phyloP scores from a whole-genome alignment of 1,139 yeast species.

The Debaryomyces udenii region DNA sequence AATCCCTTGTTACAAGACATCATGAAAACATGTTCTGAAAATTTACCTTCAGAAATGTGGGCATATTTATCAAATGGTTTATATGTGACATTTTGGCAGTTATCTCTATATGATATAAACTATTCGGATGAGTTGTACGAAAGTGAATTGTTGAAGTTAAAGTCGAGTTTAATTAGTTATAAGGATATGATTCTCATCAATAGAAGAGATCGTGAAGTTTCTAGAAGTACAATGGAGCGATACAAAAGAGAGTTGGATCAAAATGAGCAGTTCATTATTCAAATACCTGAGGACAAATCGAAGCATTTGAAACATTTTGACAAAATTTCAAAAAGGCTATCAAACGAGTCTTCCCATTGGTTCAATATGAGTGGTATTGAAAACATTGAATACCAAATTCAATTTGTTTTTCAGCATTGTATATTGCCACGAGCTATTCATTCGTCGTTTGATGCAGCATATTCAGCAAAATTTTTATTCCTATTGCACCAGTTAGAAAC shows the following conservation, averaged over 20 bases:
- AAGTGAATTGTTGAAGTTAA: slow-evolving; percentile 45
- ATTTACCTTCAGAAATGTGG: slow-evolving; percentile 28
- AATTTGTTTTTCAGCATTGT: slow-evolving; percentile 61
- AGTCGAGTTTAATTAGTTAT: slow-evolving; percentile 34
- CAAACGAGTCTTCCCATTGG: slow-evolving; percentile 26
- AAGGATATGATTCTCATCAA: slow-evolving; percentile 34
- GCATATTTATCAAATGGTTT: slow-evolving; percentile 44
- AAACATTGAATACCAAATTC: slow-evolving; percentile 25
- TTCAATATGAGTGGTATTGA: slow-evolving; percentile 25
- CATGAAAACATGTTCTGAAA: slow-evolving; percentile 10
- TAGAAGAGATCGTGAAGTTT: slow-evolving; percentile 32
- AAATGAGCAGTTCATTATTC: slow-evolving; percentile 27
- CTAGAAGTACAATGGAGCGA: slow-evolving; percentile 28
- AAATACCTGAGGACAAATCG: slow-evolving; percentile 30
- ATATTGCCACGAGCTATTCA: slow-evolving; percentile 75
- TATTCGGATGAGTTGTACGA: slow-evolving; percentile 57
- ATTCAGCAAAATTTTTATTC: slow-evolving; percentile 62
- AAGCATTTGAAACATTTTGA: slow-evolving; percentile 35
- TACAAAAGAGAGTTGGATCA: slow-evolving; percentile 31
- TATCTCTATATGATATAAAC: slow-evolving; percentile 73
- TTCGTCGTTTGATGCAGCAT: slow-evolving; percentile 86
- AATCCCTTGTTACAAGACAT: slow-evolving; percentile 23
- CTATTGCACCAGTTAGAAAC: slow-evolving; percentile 48
- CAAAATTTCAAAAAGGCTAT: slow-evolving; percentile 17
- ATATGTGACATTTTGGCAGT: slow-evolving; percentile 71